Conservation (phyloP, 768 basidiomycete species). For the Russula emetica region DNA sequence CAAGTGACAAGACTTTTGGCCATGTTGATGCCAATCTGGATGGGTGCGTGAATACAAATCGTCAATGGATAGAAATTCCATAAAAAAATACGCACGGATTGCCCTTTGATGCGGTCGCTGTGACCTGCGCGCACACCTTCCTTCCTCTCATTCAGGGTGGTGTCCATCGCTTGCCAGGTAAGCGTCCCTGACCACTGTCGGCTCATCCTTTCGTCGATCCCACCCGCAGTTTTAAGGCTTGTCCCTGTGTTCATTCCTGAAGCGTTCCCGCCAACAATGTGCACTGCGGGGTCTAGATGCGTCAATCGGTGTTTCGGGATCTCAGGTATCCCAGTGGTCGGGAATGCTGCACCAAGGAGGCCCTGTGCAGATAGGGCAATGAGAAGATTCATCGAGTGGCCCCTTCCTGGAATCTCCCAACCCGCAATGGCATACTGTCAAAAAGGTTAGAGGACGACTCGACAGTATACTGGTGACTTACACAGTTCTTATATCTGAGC, state of each 20-base stretch:
- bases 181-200: conserved; percentile 21
- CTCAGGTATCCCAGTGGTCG: conserved; percentile 23
- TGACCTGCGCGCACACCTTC: conserved; percentile 22
- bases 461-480: not conserved
- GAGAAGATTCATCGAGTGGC: conserved; percentile 18
- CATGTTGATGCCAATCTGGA: conserved; percentile 18
- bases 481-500: conserved; percentile 18
- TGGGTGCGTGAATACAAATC: not conserved
- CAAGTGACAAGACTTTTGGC: conserved; percentile 20
- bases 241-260: not conserved
- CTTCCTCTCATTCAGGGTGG: conserved; percentile 16
- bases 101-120: conserved; percentile 11
- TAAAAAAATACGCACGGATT: conserved; percentile 16
- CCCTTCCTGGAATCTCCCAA: conserved; percentile 25
- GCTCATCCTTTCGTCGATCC: not conserved
- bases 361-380: conserved; percentile 19
- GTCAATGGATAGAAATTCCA: not conserved
- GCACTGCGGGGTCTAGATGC: not conserved
- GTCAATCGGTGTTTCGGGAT: conserved; percentile 6
- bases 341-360: conserved; percentile 23
- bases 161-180: conserved; percentile 17
- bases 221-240: not conserved
- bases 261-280: not conserved
- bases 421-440: conserved; percentile 24
- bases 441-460: not conserved